Evolutionary conservation across 83 land plant species (phyloP).

Genomic region (Picea mariana): DNA sequence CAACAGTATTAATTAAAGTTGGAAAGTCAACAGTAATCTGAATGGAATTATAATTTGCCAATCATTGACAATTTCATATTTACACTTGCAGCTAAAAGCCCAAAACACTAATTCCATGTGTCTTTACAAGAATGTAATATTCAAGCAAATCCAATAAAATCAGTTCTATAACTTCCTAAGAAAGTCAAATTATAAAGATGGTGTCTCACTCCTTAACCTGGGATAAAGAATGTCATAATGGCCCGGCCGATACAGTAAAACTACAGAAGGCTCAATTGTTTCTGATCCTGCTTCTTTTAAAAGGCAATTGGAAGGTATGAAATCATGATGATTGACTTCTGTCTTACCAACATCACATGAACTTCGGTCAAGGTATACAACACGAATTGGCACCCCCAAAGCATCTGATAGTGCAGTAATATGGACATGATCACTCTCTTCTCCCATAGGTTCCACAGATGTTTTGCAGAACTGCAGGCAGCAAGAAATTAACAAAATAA

Average conservation of each 20-base stretch:
- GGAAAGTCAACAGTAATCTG: too few relatives aligned
- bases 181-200: too few relatives aligned
- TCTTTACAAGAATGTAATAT: too few relatives aligned
- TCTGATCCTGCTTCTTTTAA: slow-evolving; percentile 17
- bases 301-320: slow-evolving; percentile 51
- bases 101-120: too few relatives aligned
- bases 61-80: too few relatives aligned
- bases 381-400: slow-evolving; percentile 92
- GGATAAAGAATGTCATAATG: slow-evolving; percentile 93
- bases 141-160: too few relatives aligned
- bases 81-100: too few relatives aligned
- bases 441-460: slow-evolving; percentile 99
- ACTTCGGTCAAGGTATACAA: slow-evolving; percentile 91
- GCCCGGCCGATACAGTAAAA: slow-evolving; percentile 90
- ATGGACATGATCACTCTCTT: slow-evolving; percentile 97
- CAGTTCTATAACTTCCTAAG: too few relatives aligned
- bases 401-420: slow-evolving; percentile 92
- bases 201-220: neutral
- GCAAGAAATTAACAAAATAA: neutral
- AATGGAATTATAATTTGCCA: too few relatives aligned
- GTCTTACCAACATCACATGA: slow-evolving; percentile 50
- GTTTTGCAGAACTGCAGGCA: slow-evolving; percentile 82
- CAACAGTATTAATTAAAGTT: too few relatives aligned
- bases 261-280: slow-evolving; percentile 49
- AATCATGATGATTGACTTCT: slow-evolving; percentile 87